Evolutionary conservation across 495 filamentous ascomycete genomes (phyloP).

Genomic region (Bathelium albidoporum): DNA sequence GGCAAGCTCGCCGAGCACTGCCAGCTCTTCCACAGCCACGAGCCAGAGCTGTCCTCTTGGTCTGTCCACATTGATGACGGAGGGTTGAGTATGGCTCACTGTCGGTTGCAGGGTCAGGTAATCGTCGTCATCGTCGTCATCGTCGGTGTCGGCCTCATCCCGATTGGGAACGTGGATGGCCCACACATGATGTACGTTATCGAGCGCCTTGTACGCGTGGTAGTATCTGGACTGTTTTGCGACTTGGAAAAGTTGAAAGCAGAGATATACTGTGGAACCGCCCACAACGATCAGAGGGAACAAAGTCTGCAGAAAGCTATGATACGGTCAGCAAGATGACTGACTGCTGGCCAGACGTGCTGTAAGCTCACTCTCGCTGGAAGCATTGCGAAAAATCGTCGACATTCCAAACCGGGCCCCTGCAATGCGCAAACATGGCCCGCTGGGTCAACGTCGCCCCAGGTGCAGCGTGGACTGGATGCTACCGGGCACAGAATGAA

Average conservation of each 20-base stretch:
- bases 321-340: slow-evolving; percentile 5
- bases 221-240: slow-evolving; percentile 37
- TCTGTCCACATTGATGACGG: slow-evolving; percentile 62
- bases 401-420: slow-evolving; percentile 67
- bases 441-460: neutral
- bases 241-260: slow-evolving; percentile 41
- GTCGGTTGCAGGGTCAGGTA: slow-evolving; percentile 47
- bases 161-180: slow-evolving; percentile 13
- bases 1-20: slow-evolving; percentile 58
- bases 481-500: neutral
- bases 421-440: slow-evolving; percentile 63
- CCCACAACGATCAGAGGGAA: slow-evolving; percentile 64
- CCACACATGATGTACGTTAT: slow-evolving; percentile 23
- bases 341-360: neutral
- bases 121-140: slow-evolving; percentile 50
- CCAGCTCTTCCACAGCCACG: slow-evolving; percentile 62
- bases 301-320: slow-evolving; percentile 73
- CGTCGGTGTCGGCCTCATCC: slow-evolving; percentile 37
- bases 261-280: slow-evolving; percentile 58
- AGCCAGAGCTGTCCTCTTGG: slow-evolving; percentile 62
- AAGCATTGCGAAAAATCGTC: slow-evolving; percentile 90
- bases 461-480: neutral
- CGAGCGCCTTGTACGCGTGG: slow-evolving; percentile 41
- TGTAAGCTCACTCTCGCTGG: slow-evolving; percentile 63
- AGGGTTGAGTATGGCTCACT: slow-evolving; percentile 48